Evolutionary conservation across 768 basidiomycete species (phyloP).

Genomic region (Leucocoprinus sp.): DNA sequence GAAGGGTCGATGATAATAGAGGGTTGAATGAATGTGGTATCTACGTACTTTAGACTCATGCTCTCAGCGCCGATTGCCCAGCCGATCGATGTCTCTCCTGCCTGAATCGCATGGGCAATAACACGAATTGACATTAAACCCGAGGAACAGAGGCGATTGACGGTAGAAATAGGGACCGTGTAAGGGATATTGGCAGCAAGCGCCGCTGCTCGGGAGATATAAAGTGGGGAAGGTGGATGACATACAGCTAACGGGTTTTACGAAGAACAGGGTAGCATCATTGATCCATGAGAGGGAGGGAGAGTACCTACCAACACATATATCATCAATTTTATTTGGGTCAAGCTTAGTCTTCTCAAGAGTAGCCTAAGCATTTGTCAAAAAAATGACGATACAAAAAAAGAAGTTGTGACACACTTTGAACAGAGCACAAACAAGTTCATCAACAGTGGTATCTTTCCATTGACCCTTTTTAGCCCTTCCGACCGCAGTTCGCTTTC

Average conservation of each 20-base stretch:
- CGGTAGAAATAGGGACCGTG: slow-evolving; percentile 77
- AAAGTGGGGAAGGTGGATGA: slow-evolving; percentile 75
- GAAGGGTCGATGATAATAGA: neutral
- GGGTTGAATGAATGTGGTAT: neutral
- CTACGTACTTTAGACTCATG: slow-evolving; percentile 67
- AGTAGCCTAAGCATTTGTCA: slow-evolving; percentile 40
- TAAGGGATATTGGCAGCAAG: slow-evolving; percentile 85
- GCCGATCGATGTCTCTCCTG: slow-evolving; percentile 80
- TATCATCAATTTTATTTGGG: slow-evolving; percentile 69
- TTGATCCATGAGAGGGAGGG: neutral
- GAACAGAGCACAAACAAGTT: slow-evolving; percentile 76
- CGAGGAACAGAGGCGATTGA: slow-evolving; percentile 92
- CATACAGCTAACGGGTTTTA: slow-evolving; percentile 84
- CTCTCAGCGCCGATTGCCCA: slow-evolving; percentile 79
- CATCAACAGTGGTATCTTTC: slow-evolving; percentile 83
- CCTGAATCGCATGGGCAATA: slow-evolving; percentile 80
- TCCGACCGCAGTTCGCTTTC: slow-evolving; percentile 84
- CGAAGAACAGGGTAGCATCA: too few relatives aligned
- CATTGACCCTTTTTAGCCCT: slow-evolving; percentile 87
- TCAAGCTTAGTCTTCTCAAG: slow-evolving; percentile 59
- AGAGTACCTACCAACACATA: slow-evolving; percentile 66
- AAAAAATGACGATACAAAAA: neutral
- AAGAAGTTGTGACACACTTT: slow-evolving; percentile 36
- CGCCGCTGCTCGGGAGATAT: slow-evolving; percentile 79
- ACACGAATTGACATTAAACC: slow-evolving; percentile 90